Evolutionary conservation across 345 rosid species (phyloP).

Genomic region (Ailanthus altissimus): DNA sequence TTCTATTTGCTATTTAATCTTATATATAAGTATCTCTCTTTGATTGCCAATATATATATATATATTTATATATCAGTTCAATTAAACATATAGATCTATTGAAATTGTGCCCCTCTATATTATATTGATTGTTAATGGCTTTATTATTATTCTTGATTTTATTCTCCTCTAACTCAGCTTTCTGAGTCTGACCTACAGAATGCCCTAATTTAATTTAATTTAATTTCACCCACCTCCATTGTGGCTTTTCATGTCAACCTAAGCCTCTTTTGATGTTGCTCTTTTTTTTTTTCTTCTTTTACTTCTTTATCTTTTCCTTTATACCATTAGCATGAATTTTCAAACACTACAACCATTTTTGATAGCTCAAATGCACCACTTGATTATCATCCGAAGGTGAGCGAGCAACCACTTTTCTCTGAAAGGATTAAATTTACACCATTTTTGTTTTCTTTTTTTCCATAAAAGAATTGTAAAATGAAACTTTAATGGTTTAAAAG

Average conservation of each 20-base stretch:
- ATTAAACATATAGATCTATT: no score
- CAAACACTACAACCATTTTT: slow-evolving; percentile 5
- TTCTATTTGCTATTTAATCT: no score
- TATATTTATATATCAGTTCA: no score
- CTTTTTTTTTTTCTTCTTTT: slow-evolving; percentile 4
- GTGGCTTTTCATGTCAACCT: slow-evolving; percentile 16
- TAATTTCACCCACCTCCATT: background rate
- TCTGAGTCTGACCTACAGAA: background rate
- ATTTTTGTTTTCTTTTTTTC: background rate
- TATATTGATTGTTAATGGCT: background rate
- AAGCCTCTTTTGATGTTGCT: background rate
- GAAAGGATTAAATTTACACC: slow-evolving; percentile 14
- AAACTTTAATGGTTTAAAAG: slow-evolving; percentile 16
- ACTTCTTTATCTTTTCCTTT: background rate
- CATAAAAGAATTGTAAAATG: slow-evolving; percentile 8
- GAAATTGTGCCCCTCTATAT: background rate
- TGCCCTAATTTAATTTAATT: background rate
- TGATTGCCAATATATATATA: no score
- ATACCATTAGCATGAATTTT: slow-evolving; percentile 3
- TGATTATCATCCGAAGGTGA: background rate
- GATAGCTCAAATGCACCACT: background rate
- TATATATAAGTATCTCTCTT: no score
- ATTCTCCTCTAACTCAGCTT: slow-evolving; percentile 7
- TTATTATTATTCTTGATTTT: background rate
- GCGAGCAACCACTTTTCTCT: background rate